phyloP scores from a whole-genome alignment of 257 asterid genomes.

The Gardenia jasminoides region DNA sequence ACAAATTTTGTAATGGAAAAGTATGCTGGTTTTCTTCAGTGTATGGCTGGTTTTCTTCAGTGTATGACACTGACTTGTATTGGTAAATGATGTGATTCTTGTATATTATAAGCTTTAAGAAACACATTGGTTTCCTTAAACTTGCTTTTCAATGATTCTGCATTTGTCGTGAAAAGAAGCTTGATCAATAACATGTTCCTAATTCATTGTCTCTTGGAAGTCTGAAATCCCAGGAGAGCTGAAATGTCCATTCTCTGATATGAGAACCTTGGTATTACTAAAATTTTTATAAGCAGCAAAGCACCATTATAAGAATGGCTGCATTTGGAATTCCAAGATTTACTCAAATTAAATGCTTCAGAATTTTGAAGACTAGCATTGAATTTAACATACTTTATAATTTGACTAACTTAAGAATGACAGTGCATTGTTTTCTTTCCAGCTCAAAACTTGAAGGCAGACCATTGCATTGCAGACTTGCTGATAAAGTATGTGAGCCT shows the following conservation, averaged over 20 bases:
- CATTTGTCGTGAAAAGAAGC: background rate
- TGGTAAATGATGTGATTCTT: background rate
- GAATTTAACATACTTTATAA: background rate
- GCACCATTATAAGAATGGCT: background rate
- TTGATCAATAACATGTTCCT: background rate
- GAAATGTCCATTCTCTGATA: background rate
- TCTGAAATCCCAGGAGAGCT: background rate
- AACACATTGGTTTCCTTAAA: background rate
- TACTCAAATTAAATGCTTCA: no score
- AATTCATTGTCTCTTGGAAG: background rate
- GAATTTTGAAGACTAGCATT: background rate
- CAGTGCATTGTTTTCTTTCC: slow-evolving; percentile 22
- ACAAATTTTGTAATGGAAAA: background rate
- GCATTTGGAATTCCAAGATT: background rate
- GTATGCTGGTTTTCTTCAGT: background rate
- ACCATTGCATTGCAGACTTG: slow-evolving; percentile 67
- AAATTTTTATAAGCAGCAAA: background rate
- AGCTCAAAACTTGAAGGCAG: slow-evolving; percentile 93
- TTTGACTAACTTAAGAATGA: background rate
- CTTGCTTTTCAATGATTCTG: background rate
- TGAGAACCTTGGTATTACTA: background rate
- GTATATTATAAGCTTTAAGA: background rate
- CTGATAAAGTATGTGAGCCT: slow-evolving; percentile 71
- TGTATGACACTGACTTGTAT: background rate
- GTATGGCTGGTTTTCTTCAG: background rate